Evolutionary conservation across 2,329 filamentous ascomycete genomes (phyloP), one percentile per base, ranked within the genome.

Genomic region (Metarhizium sp.): DNA sequence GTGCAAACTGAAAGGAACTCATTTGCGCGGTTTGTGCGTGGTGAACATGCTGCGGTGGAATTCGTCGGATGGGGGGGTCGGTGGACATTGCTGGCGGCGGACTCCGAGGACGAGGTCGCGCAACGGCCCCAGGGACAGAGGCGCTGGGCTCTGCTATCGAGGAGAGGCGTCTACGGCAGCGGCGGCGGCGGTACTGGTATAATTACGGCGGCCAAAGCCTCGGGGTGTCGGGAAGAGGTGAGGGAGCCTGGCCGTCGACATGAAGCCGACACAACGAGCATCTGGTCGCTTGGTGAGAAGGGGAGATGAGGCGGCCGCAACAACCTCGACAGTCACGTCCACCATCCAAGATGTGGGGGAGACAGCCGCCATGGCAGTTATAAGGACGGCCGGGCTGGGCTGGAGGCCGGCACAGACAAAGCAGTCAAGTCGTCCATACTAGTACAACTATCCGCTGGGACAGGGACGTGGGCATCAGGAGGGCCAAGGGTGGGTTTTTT

Each of bases 1-100:
- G 85, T 70, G 85, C 83, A 73, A 92, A 92, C 48, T 85, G 82
- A 71, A 90, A 92, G 64, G 81, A 84, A 69, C 86, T 85, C 82
- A 91, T 70, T 34, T 69, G 67, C 45, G 64, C 57, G 38, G 46
- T 85, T 66, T 84, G 81, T 49, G 80, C 77, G 53, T 51, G 54
- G 38, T 59, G 58, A 46, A 58, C 64, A 67, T 77, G 85, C 67
- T 88, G 85, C 40, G 84, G 84, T 67, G 87, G 71, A 61, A 87
- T 75, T 67, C 79, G 80, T 66, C 84, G 78, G 62, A 78, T 77
- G 56, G 78, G 75, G 58, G 79, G 77, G 69, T 88, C 84, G 59
- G 66, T 78, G 63, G 83, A 80, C 84, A 87, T 87, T 65, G 61
- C 65, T 59, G 16, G 18, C 65, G 61, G 56, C 32, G 56, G 18